Percentiles rank a stretch among this genome's conserved stretches.
Conservation (phyloP, 2,329 filamentous ascomycete genomes). For the Diaporthe ilicicola region DNA sequence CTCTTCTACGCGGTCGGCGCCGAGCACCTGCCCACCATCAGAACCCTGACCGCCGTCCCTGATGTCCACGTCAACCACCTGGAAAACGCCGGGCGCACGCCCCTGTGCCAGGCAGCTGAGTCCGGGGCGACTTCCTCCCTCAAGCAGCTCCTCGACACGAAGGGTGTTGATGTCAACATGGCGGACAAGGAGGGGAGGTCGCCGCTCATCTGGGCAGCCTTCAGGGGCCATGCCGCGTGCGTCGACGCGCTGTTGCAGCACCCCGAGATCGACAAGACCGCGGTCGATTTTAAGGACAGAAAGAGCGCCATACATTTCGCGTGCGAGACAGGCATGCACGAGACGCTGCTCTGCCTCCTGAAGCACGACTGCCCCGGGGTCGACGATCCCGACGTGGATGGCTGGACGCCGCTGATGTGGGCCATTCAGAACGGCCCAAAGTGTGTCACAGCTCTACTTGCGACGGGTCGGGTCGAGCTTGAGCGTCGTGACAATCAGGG, state of each 20-base stretch:
- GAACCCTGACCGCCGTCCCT: background rate
- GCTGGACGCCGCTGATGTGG: constrained; percentile 13
- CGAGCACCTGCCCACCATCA: background rate
- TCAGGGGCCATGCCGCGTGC: background rate
- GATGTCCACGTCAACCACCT: constrained; percentile 1
- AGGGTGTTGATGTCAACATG: background rate
- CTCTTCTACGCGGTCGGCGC: background rate
- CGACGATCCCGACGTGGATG: background rate
- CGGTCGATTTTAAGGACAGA: background rate
- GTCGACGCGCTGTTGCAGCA: background rate
- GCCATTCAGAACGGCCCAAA: background rate
- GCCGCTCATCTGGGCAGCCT: background rate
- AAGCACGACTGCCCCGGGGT: background rate
- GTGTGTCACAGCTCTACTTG: background rate
- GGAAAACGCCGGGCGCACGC: background rate
- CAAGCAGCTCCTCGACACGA: background rate
- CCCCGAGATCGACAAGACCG: background rate
- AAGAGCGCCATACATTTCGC: constrained; percentile 6
- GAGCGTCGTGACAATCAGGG: background rate
- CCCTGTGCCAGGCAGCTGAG: background rate
- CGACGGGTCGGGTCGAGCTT: background rate
- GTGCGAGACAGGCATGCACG: background rate
- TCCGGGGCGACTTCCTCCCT: background rate
- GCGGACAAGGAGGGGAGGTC: background rate
- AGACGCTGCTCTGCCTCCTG: background rate